Evolutionary conservation across 2,329 filamentous ascomycete genomes (phyloP), one percentile per base, ranked within the genome.

Genomic region (Trichoderma arundinaceum): DNA sequence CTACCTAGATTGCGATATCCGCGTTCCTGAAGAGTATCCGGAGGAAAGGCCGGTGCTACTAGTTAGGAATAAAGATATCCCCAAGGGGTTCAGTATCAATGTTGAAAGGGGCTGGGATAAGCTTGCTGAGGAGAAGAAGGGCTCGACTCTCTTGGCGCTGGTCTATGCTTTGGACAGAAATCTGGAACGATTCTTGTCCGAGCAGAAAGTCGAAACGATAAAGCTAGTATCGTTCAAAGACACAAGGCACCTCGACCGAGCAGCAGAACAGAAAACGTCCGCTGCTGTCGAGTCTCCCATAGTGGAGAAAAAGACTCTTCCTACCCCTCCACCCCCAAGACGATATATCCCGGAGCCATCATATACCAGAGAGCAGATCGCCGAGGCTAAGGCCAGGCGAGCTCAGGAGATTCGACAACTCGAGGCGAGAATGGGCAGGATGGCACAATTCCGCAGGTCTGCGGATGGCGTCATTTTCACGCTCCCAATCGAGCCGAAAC

Each of bases 101-200:
- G 85, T 95, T 43, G 90, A 93, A 74, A 83, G 81, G 69, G 91
- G 91, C 8, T 95, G 92, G 80, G 86, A 89, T 67, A 81, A 78
- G 44, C 82, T 94, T 58, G 86, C 86, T 0, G 76, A 83, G 46
- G 84, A 85, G 49, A 81, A 84, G 48, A 79, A 79, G 4, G 83
- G 78, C 6, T 78, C 80, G 9, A 92, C 89, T 0, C 78, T 95
- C 0, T 79, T 94, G 54, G 82, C 83, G 15, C 81, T 90, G 69
- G 84, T 90, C 69, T 90, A 92, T 72, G 84, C 84, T 17, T 80
- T 95, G 33, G 92, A 95, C 73, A 90, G 84, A 76, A 85, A 89
- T 64, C 80, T 95, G 15, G 91, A 94, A 77, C 77, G 77, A 5
- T 86, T 93, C 62, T 76, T 94, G 66, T 88, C 88, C 0, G 86